Conservation (phyloP, 78 protist species). For the Isochrysis galbana region DNA sequence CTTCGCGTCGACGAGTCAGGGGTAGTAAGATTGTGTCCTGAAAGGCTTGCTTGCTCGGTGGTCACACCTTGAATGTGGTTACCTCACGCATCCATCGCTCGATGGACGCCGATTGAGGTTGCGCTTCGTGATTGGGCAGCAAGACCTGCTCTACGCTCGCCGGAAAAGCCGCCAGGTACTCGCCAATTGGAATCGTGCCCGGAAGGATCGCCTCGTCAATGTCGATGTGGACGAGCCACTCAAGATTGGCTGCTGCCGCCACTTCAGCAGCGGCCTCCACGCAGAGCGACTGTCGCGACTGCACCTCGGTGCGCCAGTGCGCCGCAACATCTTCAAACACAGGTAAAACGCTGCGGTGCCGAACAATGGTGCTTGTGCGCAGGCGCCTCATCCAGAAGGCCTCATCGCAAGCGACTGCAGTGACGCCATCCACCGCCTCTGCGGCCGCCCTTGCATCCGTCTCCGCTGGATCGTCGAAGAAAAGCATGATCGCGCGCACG, state of each 20-base stretch:
- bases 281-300: not conserved
- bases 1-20: too few relatives aligned
- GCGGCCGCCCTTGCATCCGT: not conserved
- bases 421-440: not conserved
- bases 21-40: not conserved
- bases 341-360: not conserved
- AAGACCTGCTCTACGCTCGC: not conserved
- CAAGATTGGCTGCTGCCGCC: not conserved
- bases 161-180: not conserved
- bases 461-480: not conserved
- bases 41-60: not conserved
- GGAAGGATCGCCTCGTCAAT: not conserved
- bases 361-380: not conserved
- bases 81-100: too few relatives aligned
- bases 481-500: not conserved
- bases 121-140: too few relatives aligned
- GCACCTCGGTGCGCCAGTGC: not conserved
- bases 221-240: not conserved
- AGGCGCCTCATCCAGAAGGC: not conserved
- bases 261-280: not conserved
- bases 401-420: not conserved
- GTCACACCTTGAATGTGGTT: too few relatives aligned
- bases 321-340: not conserved
- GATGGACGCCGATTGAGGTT: too few relatives aligned
- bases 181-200: not conserved